Conservation (phyloP, 2,329 filamentous ascomycete species). For the Venturia asperata region DNA sequence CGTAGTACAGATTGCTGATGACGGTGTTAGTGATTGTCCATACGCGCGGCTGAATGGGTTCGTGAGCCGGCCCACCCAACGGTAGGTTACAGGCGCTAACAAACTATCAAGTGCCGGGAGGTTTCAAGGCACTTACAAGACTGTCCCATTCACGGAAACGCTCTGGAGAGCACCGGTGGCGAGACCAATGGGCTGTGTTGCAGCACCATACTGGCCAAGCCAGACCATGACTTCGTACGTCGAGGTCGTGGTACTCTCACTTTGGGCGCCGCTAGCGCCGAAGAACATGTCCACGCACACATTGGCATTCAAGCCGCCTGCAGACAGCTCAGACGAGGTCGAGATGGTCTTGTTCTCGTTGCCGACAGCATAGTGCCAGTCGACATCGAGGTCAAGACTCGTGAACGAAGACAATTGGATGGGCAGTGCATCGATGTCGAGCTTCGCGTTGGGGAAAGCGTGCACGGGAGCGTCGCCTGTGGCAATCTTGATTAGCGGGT, state of each 20-base stretch:
- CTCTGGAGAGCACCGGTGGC: slow-evolving; percentile 29
- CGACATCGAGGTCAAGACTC: slow-evolving; percentile 39
- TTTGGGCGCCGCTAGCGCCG: slow-evolving; percentile 38
- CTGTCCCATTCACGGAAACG: slow-evolving; percentile 36
- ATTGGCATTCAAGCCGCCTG: slow-evolving; percentile 42
- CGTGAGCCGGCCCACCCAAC: background rate
- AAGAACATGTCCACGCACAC: slow-evolving; percentile 55
- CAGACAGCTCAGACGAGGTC: slow-evolving; percentile 30
- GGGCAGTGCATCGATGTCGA: slow-evolving; percentile 41
- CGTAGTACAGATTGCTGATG: slow-evolving; percentile 37
- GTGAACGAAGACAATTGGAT: slow-evolving; percentile 35
- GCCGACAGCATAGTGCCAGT: slow-evolving; percentile 46
- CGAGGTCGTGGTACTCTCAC: slow-evolving; percentile 35
- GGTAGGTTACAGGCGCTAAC: background rate
- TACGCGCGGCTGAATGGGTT: background rate
- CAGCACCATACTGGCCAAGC: slow-evolving; percentile 43
- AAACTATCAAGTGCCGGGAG: background rate
- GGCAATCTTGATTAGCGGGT: slow-evolving; percentile 8
- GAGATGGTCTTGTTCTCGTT: slow-evolving; percentile 35
- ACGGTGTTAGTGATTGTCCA: background rate
- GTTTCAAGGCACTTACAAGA: slow-evolving; percentile 28
- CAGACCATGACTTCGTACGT: slow-evolving; percentile 52
- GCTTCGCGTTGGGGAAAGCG: slow-evolving; percentile 48
- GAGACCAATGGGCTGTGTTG: slow-evolving; percentile 45
- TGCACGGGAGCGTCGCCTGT: slow-evolving; percentile 41